Conservation (phyloP, 257 asterid species). For the Solanum paucissectum region DNA sequence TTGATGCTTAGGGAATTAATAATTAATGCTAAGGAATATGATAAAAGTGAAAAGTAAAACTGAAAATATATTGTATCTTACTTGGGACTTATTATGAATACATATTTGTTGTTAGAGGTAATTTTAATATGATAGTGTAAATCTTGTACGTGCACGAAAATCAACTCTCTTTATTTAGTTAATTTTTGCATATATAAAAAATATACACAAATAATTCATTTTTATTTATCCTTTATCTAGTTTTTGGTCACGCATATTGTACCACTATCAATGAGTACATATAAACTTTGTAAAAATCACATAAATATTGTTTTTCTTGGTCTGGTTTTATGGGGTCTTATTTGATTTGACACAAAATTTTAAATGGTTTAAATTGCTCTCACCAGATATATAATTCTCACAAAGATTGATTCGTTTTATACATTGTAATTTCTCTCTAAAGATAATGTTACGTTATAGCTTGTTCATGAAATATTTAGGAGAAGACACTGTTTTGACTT, state of each 20-base stretch:
- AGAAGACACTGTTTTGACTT: constrained; percentile 43
- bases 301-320: not conserved
- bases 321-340: not conserved
- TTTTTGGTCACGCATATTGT: not conserved
- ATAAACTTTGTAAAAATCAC: not conserved
- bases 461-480: constrained; percentile 20
- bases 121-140: not conserved
- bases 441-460: not conserved
- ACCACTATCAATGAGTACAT: not conserved
- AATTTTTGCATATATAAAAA: not conserved
- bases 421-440: not conserved
- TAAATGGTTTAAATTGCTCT: constrained; percentile 31
- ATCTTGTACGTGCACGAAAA: not conserved
- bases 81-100: not conserved
- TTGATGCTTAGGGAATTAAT: no score
- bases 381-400: not conserved
- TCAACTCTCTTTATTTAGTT: not conserved
- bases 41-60: no score
- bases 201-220: not conserved
- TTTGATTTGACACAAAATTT: not conserved
- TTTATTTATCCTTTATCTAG: not conserved
- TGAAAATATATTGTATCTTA: no score
- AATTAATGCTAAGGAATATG: no score
- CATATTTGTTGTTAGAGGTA: not conserved
- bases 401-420: not conserved